Conservation (phyloP, 352 stramenopile species). For the Phytophthora podocarpi region DNA sequence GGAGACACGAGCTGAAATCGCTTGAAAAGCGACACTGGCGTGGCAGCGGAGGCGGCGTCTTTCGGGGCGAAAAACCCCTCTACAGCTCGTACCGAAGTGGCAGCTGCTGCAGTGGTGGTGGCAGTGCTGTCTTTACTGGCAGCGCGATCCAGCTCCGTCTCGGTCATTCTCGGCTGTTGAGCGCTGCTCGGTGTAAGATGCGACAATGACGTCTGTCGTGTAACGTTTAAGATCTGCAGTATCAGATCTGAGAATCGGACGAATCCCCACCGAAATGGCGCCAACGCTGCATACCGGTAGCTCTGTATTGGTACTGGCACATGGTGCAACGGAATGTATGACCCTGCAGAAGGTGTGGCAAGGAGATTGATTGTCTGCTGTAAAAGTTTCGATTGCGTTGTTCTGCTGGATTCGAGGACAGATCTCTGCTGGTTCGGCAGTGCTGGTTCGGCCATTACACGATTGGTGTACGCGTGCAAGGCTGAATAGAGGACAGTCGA, state of each 20-base stretch:
- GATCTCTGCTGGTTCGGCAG: no score
- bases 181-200: background rate
- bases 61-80: constrained; percentile 40
- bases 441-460: no score
- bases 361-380: no score
- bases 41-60: background rate
- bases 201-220: constrained; percentile 23
- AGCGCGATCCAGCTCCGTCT: constrained; percentile 4
- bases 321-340: no score
- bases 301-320: no score
- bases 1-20: constrained; percentile 34
- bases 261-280: no score
- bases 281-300: no score
- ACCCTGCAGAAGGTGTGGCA: no score
- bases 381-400: no score
- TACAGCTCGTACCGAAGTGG: constrained; percentile 20
- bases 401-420: no score
- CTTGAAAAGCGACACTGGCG: constrained; percentile 34
- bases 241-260: background rate
- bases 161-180: constrained; percentile 11
- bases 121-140: background rate
- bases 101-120: background rate
- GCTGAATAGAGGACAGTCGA: no score
- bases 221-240: background rate
- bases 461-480: no score